Evolutionary conservation across 345 rosid species (phyloP).

Genomic region (Syzygium jambos): DNA sequence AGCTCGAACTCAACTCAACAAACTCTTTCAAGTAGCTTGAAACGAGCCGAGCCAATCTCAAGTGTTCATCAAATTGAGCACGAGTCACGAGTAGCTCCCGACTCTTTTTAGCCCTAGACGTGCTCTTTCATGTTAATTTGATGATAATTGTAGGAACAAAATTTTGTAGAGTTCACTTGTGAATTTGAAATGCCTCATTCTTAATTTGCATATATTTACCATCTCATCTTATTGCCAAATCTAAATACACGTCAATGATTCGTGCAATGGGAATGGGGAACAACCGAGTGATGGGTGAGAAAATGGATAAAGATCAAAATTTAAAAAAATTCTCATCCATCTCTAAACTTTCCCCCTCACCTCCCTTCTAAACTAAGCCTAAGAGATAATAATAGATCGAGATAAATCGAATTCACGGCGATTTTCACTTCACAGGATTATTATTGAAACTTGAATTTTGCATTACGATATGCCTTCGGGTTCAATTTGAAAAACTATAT

Average conservation of each 20-base stretch:
- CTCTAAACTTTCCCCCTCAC: not conserved
- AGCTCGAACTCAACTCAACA: not conserved
- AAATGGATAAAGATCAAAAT: not conserved
- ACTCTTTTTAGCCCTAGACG: not conserved
- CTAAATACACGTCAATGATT: not conserved
- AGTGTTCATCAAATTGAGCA: not conserved
- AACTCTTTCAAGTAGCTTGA: not conserved
- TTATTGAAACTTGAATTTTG: not conserved
- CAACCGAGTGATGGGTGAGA: not conserved
- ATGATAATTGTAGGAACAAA: not conserved
- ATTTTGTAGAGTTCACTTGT: not conserved
- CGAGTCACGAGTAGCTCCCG: rapidly evolving
- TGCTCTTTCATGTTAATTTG: not conserved
- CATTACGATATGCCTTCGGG: no score
- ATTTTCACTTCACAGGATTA: not conserved
- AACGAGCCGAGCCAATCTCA: not conserved
- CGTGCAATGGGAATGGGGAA: not conserved
- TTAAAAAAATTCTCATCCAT: not conserved
- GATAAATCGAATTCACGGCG: not conserved
- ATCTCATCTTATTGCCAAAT: not conserved
- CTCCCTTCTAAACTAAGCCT: not conserved
- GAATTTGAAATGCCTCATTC: not conserved
- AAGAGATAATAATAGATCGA: not conserved
- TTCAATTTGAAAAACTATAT: no score
- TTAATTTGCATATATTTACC: not conserved